A percentile compares a stretch with the other conserved stretches of the same genome.
Evolutionary conservation across 768 basidiomycete species (phyloP).

Genomic region (Suillus sp.): DNA sequence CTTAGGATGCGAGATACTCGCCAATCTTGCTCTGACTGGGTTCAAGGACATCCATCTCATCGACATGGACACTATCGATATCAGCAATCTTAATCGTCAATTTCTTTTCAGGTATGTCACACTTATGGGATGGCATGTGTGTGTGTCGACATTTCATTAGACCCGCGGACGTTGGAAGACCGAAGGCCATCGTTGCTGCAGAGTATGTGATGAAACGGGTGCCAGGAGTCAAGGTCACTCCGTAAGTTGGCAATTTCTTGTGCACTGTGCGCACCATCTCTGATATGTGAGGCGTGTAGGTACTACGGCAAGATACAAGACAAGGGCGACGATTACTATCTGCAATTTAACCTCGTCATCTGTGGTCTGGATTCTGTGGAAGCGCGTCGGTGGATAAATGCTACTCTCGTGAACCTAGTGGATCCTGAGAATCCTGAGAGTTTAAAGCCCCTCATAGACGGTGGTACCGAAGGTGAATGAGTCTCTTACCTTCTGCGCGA

Average conservation of each 20-base stretch:
- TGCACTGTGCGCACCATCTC: constrained; percentile 2
- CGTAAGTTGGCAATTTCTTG: constrained; percentile 56
- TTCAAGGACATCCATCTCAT: constrained; percentile 99
- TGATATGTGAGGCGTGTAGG: constrained; percentile 42
- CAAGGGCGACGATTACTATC: constrained; percentile 92
- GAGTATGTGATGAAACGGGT: constrained; percentile 97
- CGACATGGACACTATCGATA: constrained; percentile 99
- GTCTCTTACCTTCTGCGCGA: constrained; percentile 5
- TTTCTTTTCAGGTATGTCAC: constrained; percentile 86
- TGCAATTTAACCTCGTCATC: constrained; percentile 96
- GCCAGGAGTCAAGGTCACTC: constrained; percentile 93
- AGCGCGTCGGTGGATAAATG: constrained; percentile 98
- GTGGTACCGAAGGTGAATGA: constrained; percentile 89
- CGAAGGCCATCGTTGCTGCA: constrained; percentile 93
- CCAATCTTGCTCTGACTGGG: constrained; percentile 93
- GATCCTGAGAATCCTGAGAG: constrained; percentile 93
- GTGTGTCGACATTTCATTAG: constrained; percentile 40
- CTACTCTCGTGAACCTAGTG: constrained; percentile 92
- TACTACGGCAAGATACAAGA: constrained; percentile 99
- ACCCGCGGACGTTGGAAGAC: constrained; percentile 86
- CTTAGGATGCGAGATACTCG: constrained; percentile 95
- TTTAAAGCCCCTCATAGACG: constrained; percentile 95
- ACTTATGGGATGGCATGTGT: background rate
- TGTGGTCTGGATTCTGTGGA: constrained; percentile 98
- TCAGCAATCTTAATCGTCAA: constrained; percentile 97